Evolutionary conservation across 139 green algal species (phyloP), one percentile per base, ranked within the genome.

Genomic region (Chlamydomonas urium): DNA sequence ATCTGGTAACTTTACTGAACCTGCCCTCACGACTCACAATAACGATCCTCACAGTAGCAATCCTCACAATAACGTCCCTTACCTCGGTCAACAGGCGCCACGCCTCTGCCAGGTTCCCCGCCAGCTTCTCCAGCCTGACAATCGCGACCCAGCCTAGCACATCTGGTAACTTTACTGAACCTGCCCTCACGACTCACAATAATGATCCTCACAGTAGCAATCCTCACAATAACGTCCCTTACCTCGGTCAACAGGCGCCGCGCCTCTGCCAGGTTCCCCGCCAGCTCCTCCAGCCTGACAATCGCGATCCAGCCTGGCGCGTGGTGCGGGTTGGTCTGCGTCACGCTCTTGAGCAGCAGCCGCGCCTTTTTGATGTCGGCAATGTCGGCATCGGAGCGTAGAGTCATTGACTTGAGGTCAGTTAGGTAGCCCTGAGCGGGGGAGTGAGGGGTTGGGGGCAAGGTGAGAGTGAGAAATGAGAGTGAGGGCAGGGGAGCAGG

Each of bases 311-410:
- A 67, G 32, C 60, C 60, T 42, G 94, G 94, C 28, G 89, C 94
- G 79, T 99, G 93, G 71, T 89, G 87, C 6, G 94, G 93, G 79
- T 99, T 99, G 53, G 94, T 98, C 35, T 86, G 83, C 63, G 96
- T 98, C 26, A 99, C 93, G 28, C 71, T 90, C 81, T 97, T 97
- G 6, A 99, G 84, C 79, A 99, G 88, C 76, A 95, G 87, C 14
- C 95, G 83, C 17, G 95, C 95, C 74, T 97, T 97, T 73, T 99
- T 99, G 79, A 99, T 97, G 88, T 99, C 95, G 23, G 74, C 83
- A 42, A 99, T 96, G 73, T 99, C 96, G 3, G 93, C 88, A 45
- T 96, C 92, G 3, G 67, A 79, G 70, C 77, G 75, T 32, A 79
- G 61, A 2, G 60, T 74, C 47, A 85, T 92, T 65, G 69, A 85